Evolutionary conservation across 768 basidiomycete genomes (phyloP).

Genomic region (Phylloporus rhodoxanthus): DNA sequence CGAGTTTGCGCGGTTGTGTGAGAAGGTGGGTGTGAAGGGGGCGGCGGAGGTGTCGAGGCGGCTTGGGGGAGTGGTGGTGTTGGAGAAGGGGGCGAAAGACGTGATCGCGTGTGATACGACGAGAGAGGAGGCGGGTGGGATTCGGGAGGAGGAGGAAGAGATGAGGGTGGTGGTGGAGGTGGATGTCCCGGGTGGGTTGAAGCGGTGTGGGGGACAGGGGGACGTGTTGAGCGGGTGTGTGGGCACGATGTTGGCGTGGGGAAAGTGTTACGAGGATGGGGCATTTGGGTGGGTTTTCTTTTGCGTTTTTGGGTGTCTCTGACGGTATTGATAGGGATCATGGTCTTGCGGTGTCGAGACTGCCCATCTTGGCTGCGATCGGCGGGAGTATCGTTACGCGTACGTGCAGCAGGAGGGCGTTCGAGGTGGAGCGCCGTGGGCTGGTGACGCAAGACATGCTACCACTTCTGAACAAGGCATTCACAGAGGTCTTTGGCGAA

Average conservation of each 20-base stretch:
- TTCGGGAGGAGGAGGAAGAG: conserved; percentile 42
- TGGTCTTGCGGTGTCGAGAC: conserved; percentile 49
- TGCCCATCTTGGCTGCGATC: conserved; percentile 81
- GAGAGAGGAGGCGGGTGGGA: conserved; percentile 42
- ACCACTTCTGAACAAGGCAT: conserved; percentile 58
- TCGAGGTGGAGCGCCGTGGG: conserved; percentile 66
- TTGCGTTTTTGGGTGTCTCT: neutral
- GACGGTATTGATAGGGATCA: conserved; percentile 39
- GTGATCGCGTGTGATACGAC: conserved; percentile 76
- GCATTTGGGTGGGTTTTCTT: conserved; percentile 61
- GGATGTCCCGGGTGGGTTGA: conserved; percentile 72
- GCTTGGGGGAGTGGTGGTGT: conserved; percentile 82
- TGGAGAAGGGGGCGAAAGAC: conserved; percentile 84
- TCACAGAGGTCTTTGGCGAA: conserved; percentile 65
- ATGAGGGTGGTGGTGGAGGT: conserved; percentile 59
- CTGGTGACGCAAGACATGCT: conserved; percentile 81
- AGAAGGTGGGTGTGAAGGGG: conserved; percentile 63
- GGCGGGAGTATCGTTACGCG: conserved; percentile 88
- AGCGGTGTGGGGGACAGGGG: conserved; percentile 94
- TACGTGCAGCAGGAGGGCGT: conserved; percentile 72
- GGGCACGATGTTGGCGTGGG: conserved; percentile 92
- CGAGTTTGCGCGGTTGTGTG: conserved; percentile 83
- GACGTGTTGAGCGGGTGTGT: conserved; percentile 87
- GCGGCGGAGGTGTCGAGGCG: conserved; percentile 66
- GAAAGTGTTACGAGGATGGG: conserved; percentile 84